Percentiles rank a stretch among this genome's conserved stretches.
Conservation (phyloP, 441 rosid genomes). For the Cnidoscolus chayamansa region DNA sequence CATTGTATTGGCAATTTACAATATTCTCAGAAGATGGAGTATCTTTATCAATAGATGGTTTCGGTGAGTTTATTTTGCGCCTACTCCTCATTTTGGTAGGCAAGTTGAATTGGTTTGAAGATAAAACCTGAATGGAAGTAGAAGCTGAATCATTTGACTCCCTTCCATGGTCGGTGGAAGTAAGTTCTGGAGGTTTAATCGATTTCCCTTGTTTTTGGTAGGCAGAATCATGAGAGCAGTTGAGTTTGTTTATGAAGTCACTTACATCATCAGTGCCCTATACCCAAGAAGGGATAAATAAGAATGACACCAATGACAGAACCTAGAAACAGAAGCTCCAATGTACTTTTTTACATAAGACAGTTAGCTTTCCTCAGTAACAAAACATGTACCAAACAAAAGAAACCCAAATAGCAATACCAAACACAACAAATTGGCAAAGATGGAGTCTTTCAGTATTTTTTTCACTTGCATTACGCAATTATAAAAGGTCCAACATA, state of each 20-base stretch:
- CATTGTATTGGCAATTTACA: slow-evolving; percentile 39
- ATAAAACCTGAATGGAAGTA: slow-evolving; percentile 42
- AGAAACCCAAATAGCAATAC: not conserved
- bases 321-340: slow-evolving; percentile 11
- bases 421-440: not conserved
- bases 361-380: slow-evolving; percentile 8
- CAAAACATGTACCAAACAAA: not conserved
- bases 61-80: slow-evolving; percentile 59
- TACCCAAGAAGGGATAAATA: slow-evolving; percentile 20
- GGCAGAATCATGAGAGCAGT: slow-evolving; percentile 42
- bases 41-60: slow-evolving; percentile 44
- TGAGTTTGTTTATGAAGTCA: slow-evolving; percentile 49
- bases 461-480: not conserved
- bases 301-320: slow-evolving; percentile 9
- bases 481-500: not conserved
- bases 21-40: slow-evolving; percentile 32
- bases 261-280: slow-evolving; percentile 51
- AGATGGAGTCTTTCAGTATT: not conserved
- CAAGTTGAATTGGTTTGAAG: slow-evolving; percentile 35
- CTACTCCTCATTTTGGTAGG: slow-evolving; percentile 60
- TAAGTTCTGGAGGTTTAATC: slow-evolving; percentile 38
- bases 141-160: slow-evolving; percentile 38
- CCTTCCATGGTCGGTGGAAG: slow-evolving; percentile 46
- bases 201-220: slow-evolving; percentile 48
- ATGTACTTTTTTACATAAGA: not conserved